Conservation (phyloP, 306 rosid species). For the Castanea crenata region DNA sequence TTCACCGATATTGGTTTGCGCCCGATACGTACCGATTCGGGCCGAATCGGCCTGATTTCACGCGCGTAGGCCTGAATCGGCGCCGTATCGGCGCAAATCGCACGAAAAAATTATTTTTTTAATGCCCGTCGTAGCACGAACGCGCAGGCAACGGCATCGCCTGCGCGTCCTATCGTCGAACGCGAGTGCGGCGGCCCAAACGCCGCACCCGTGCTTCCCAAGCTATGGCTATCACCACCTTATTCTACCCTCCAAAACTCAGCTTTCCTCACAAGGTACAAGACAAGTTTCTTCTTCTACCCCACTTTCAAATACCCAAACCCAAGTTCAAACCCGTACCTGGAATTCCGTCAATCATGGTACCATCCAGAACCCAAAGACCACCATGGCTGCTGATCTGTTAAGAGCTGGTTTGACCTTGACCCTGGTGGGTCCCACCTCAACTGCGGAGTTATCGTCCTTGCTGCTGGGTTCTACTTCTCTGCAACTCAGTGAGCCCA, state of each 20-base stretch:
- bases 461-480: conserved; percentile 12
- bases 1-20: too few species aligned
- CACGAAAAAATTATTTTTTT: too few species aligned
- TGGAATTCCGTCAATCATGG: conserved; percentile 1
- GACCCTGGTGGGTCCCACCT: conserved; percentile 47
- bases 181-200: too few species aligned
- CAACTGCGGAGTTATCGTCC: conserved; percentile 41
- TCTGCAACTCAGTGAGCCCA: conserved; percentile 63
- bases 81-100: too few species aligned
- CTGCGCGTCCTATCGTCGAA: too few species aligned
- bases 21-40: too few species aligned
- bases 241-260: conserved; percentile 26
- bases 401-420: conserved; percentile 49
- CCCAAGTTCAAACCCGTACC: neutral
- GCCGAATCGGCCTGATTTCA: too few species aligned
- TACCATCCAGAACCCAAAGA: conserved; percentile 13
- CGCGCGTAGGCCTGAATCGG: too few species aligned
- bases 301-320: conserved; percentile 10
- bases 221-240: conserved; percentile 38
- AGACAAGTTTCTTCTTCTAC: neutral
- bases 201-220: too few species aligned
- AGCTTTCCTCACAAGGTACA: conserved; percentile 1
- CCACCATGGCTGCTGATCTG: conserved; percentile 26
- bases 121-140: too few species aligned
- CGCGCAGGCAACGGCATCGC: too few species aligned